Evolutionary conservation across 768 basidiomycete genomes (phyloP).

Genomic region (Pisolithus microcarpus): DNA sequence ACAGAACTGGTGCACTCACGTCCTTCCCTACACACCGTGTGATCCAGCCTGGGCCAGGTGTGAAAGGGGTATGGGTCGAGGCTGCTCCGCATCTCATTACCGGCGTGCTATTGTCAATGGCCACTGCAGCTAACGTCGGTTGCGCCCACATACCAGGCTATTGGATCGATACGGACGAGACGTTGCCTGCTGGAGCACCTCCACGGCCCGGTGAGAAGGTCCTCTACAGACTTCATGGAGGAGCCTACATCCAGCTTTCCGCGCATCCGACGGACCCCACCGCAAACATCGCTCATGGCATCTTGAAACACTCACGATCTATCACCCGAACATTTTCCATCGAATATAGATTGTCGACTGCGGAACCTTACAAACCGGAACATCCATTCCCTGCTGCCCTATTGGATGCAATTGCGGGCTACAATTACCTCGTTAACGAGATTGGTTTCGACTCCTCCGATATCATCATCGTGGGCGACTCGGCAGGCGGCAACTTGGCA

Average conservation of each 20-base stretch:
- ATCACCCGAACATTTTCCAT: conserved; percentile 29
- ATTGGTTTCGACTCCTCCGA: conserved; percentile 35
- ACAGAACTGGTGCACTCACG: conserved; percentile 15
- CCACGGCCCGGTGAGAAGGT: conserved; percentile 27
- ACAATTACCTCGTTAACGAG: conserved; percentile 39
- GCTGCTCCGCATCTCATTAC: conserved; percentile 27
- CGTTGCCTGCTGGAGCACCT: conserved; percentile 10
- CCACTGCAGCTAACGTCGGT: conserved; percentile 21
- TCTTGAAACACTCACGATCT: conserved; percentile 9
- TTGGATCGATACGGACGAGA: conserved; percentile 25
- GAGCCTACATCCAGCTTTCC: conserved; percentile 20
- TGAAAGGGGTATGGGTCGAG: conserved; percentile 30
- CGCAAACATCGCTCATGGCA: conserved; percentile 16
- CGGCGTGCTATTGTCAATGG: conserved; percentile 23
- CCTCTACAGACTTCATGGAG: conserved; percentile 28
- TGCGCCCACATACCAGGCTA: conserved; percentile 29
- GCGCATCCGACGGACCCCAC: conserved; percentile 22
- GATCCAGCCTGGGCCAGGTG: conserved; percentile 14
- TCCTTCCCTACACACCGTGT: conserved; percentile 16
- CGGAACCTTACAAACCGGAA: conserved; percentile 17
- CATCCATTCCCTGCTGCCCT: conserved; percentile 49
- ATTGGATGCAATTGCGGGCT: conserved; percentile 45
- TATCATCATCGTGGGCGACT: conserved; percentile 46
- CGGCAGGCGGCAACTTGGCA: conserved; percentile 48
- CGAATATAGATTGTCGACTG: conserved; percentile 42